phyloP scores from a whole-genome alignment of 2,329 filamentous ascomycete species.

The Alternaria sp. region DNA sequence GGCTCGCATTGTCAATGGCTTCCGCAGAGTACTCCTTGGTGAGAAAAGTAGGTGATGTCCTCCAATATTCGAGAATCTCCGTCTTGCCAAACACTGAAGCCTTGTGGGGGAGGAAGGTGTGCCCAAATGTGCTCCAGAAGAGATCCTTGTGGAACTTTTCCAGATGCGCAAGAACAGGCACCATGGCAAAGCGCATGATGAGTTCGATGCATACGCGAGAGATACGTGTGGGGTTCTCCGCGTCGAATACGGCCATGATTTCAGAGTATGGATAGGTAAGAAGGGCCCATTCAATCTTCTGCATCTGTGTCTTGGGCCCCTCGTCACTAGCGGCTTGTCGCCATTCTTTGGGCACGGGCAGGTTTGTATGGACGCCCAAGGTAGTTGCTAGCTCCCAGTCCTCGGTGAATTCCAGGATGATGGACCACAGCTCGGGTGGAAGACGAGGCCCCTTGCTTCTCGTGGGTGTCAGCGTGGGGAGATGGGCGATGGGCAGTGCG shows the following conservation, averaged over 20 bases:
- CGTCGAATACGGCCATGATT: slow-evolving; percentile 76
- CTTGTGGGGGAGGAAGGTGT: slow-evolving; percentile 83
- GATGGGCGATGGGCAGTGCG: slow-evolving; percentile 45
- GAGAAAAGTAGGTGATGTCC: slow-evolving; percentile 79
- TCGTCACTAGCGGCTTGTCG: slow-evolving; percentile 68
- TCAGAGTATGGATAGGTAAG: slow-evolving; percentile 74
- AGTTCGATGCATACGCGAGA: slow-evolving; percentile 85
- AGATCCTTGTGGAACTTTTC: slow-evolving; percentile 74
- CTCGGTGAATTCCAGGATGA: slow-evolving; percentile 81
- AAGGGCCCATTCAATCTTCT: slow-evolving; percentile 85
- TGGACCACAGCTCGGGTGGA: slow-evolving; percentile 87
- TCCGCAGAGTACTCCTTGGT: slow-evolving; percentile 87
- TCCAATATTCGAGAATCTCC: slow-evolving; percentile 92
- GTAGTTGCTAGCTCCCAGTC: slow-evolving; percentile 92
- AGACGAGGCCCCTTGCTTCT: slow-evolving; percentile 59
- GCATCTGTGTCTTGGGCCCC: slow-evolving; percentile 74
- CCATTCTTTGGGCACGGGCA: slow-evolving; percentile 79
- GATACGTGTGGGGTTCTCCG: slow-evolving; percentile 75
- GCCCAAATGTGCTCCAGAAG: slow-evolving; percentile 84
- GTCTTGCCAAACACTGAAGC: slow-evolving; percentile 87
- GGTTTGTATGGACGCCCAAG: slow-evolving; percentile 79
- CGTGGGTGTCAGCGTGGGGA: slow-evolving; percentile 43
- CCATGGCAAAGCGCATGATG: slow-evolving; percentile 89
- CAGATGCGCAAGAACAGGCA: slow-evolving; percentile 77
- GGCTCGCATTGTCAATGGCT: slow-evolving; percentile 85